phyloP scores from a whole-genome alignment of 2,329 filamentous ascomycete species.

The Fusarium sulawesiense region DNA sequence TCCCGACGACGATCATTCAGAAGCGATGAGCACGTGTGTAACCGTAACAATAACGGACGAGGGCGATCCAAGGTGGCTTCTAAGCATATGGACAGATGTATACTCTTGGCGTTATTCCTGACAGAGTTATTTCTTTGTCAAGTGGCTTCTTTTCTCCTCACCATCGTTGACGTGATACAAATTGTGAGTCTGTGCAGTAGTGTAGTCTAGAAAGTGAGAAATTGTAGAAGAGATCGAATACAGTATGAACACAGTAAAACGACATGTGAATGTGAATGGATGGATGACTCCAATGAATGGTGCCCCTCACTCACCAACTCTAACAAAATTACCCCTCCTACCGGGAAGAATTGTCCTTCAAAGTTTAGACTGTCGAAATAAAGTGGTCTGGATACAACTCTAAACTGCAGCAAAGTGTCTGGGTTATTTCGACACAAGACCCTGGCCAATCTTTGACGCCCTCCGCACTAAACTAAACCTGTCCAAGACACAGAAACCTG shows the following conservation, averaged over 20 bases:
- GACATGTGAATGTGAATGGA: conserved; percentile 39
- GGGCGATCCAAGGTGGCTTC: conserved; percentile 4
- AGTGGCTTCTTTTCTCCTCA: conserved; percentile 13
- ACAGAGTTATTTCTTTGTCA: background rate
- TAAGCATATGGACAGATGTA: background rate
- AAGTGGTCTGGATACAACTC: background rate
- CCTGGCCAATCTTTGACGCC: background rate
- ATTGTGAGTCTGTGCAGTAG: conserved; percentile 20
- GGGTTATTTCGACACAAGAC: background rate
- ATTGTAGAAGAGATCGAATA: background rate
- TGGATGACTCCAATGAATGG: background rate
- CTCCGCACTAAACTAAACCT: conserved; percentile 39
- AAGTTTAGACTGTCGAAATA: background rate
- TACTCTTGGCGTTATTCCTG: background rate
- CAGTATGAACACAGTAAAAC: conserved; percentile 32
- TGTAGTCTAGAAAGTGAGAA: conserved; percentile 9
- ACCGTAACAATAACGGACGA: conserved; percentile 17
- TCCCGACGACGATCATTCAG: background rate
- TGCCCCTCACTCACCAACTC: background rate
- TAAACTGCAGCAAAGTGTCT: background rate
- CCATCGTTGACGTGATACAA: conserved; percentile 23
- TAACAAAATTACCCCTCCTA: conserved; percentile 31
- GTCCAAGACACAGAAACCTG: conserved; percentile 20
- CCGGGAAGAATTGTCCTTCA: background rate
- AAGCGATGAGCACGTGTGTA: conserved; percentile 10